phyloP scores from a whole-genome alignment of 805 yeast species.

The Candida mattraensis region DNA sequence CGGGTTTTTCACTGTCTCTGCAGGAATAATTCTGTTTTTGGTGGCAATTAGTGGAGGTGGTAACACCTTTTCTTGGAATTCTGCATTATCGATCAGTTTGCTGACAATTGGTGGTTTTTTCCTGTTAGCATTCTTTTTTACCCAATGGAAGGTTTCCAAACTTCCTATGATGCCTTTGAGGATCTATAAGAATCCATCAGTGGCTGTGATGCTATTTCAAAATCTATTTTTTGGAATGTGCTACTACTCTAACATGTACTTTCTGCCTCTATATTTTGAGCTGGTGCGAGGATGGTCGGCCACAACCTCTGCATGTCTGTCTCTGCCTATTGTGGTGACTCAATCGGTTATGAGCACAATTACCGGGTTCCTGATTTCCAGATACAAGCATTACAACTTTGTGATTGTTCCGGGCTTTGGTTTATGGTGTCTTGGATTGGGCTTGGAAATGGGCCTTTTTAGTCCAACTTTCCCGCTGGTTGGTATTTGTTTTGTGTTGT shows the following conservation, averaged over 20 bases:
- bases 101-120: constrained; percentile 43
- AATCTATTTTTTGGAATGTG: constrained; percentile 50
- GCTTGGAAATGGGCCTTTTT: constrained; percentile 36
- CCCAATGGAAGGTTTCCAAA: constrained; percentile 49
- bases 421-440: constrained; percentile 42
- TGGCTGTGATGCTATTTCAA: constrained; percentile 37
- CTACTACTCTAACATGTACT: constrained; percentile 47
- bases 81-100: constrained; percentile 40
- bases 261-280: constrained; percentile 50
- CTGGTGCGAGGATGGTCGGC: constrained; percentile 42
- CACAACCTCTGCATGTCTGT: constrained; percentile 40
- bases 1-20: constrained; percentile 50
- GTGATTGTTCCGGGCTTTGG: constrained; percentile 43
- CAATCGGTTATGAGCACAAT: constrained; percentile 43
- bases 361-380: constrained; percentile 47
- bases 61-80: constrained; percentile 54
- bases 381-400: constrained; percentile 42
- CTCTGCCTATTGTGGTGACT: constrained; percentile 44
- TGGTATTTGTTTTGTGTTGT: constrained; percentile 37
- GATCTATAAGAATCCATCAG: constrained; percentile 37
- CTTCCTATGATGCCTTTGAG: constrained; percentile 57
- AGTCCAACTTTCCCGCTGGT: constrained; percentile 33
- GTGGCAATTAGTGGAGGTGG: constrained; percentile 68
- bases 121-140: constrained; percentile 43
- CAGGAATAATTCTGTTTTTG: constrained; percentile 48